These are phyloP conservation scores for Nannochloropsis salina DNA, from an alignment of 108 stramenopile genomes.

Conservation along the genomic window DNA sequence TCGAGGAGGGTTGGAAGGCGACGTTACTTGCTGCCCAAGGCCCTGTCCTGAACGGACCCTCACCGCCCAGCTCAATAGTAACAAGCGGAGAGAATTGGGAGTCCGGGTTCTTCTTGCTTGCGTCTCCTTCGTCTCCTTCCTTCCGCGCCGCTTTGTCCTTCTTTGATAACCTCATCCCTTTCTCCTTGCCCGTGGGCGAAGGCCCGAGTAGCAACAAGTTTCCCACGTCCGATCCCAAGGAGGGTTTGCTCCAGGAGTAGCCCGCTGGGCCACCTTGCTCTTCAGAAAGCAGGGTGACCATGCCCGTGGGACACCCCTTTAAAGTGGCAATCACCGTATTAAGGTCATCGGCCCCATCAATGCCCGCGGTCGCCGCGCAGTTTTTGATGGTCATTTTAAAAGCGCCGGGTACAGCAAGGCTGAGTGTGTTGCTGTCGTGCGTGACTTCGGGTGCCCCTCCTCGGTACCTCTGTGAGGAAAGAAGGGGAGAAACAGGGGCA, in stretches of 20 bases:
- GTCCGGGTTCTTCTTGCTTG: neutral
- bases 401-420: neutral
- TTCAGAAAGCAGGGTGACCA: neutral
- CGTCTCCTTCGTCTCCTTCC: neutral
- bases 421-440: neutral
- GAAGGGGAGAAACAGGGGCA: neutral
- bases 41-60: neutral
- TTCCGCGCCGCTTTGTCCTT: neutral
- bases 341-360: neutral
- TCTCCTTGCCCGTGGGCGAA: neutral
- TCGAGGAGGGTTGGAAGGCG: neutral
- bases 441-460: neutral
- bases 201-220: neutral
- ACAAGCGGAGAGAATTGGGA: neutral
- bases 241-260: neutral
- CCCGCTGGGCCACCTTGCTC: neutral
- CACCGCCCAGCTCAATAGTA: neutral
- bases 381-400: neutral
- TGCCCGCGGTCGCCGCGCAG: neutral
- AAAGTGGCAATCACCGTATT: neutral
- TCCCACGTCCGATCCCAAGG: neutral
- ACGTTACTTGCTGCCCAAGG: neutral
- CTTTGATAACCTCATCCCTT: neutral
- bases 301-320: neutral
- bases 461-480: neutral